Base-by-base conservation (phyloP, 2,329 filamentous ascomycete genomes). In the Hypoxylon sp. region DNA sequence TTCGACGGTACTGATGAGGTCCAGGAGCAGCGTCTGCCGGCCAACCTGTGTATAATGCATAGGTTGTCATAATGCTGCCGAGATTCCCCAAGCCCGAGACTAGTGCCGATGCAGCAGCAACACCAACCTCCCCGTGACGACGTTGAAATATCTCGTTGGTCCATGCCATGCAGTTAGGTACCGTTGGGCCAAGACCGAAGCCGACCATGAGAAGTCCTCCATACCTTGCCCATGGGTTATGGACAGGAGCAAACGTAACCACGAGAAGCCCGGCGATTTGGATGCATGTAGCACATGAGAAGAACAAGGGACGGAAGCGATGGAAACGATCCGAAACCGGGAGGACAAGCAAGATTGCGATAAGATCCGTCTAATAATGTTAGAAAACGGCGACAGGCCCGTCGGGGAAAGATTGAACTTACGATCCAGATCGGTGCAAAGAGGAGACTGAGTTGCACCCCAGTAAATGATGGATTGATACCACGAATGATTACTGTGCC, bases 151-250 rank as follows among this genome's bases (percentile, higher is more conserved):
- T 91, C 79, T 97, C 92, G 68, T 89, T 92, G 30, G 92, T 93
- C 94, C 94, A 97, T 34, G 93, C 91, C 94, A 97, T 97, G 78
- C 92, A 95, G 74, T 95, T 95, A 9, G 94, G 94, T 0, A 97
- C 93, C 0, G 94, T 97, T 2, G 94, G 94, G 1, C 94, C 94
- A 1, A 97, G 88, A 0, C 94, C 94, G 74, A 97, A 97, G 3
- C 94, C 94, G 34, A 97, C 91, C 80, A 97, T 90, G 53, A 97
- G 82, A n/a, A 97, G 87, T 3, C 94, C 94, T 50, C 91, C 92
- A 76, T 97, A 97, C 43, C 93, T 88, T 1, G 92, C 90, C 93
- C 93, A 97, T 37, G 90, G 88, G 71, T 89, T 88, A 34, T 81
- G 75, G 3, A 84, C 80, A 2, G 86, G 85, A 4, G 91, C 90